These are phyloP conservation scores for Vigna angularis DNA, from an alignment of 306 rosid genomes.

Conservation along the genomic window DNA sequence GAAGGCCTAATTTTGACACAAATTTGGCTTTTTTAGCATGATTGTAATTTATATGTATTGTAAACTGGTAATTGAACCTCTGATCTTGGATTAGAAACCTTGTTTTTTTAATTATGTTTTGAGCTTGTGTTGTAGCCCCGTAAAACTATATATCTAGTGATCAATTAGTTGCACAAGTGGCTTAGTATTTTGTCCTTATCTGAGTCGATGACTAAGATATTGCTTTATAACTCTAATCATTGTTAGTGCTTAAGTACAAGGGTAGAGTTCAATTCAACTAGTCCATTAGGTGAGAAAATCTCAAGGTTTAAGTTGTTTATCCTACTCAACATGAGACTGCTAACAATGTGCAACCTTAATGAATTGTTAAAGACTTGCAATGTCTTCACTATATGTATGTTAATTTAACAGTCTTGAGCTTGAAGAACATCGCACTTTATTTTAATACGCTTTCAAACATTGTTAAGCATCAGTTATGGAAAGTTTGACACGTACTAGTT, in stretches of 20 bases:
- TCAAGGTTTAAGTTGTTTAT: too few species aligned
- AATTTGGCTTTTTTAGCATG: background rate
- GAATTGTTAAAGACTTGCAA: background rate
- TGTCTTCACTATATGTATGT: background rate
- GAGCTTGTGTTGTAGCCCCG: background rate
- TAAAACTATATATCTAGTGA: background rate
- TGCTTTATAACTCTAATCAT: background rate
- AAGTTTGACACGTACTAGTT: background rate
- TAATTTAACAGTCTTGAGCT: background rate
- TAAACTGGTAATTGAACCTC: background rate
- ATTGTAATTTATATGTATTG: background rate
- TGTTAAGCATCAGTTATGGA: background rate
- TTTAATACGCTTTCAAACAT: background rate
- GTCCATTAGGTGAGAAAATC: too few species aligned
- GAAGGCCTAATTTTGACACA: background rate
- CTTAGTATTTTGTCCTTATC: background rate
- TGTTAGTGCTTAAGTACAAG: too few species aligned
- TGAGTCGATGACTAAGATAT: background rate
- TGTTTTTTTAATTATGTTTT: background rate
- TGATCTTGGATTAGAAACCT: background rate
- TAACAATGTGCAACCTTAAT: background rate
- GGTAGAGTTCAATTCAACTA: too few species aligned
- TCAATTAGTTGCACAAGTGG: background rate
- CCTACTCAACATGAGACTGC: too few species aligned
- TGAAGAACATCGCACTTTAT: background rate